Base-by-base conservation (phyloP, 495 filamentous ascomycete species). In the Trichoderma reesei region DNA sequence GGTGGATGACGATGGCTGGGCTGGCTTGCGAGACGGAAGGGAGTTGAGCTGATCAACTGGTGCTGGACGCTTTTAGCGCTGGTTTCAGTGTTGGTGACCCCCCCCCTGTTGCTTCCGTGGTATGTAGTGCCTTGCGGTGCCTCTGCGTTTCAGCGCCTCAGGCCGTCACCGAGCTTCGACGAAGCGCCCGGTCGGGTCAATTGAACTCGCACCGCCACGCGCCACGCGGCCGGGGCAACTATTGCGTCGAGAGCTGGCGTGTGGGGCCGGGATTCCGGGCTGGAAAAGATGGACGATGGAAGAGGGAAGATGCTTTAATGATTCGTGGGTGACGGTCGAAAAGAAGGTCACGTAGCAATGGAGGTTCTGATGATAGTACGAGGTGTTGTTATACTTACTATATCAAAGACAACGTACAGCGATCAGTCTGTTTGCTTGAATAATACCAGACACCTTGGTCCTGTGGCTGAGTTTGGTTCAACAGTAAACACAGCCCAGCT, bases 231-330 rank as follows among this genome's bases (percentile, higher is more conserved):
- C 42, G 42, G 42, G 42, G 42, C 13, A 18, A 18, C 42, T 14
- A 1, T 39, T 11, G 16, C 5, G 26, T 26, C 26, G 26, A 26
- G 26, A 26, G 26, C 26, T 26, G n/a, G 42, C n/a, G 11, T 5
- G 51, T 56, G 51, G 51, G 51, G 51, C 51, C 51, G 51, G 51
- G 20, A 56, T 18, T 56, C 51, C 51, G 51, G 51, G 6, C 51
- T 56, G 51, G 51, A 56, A 56, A 26, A 26, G 26, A 56, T 56
- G 51, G 9, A 18, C n/a, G 13, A 26, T 0, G 26, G 26, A 26
- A 26, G 26, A 26, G 51, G 20, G 18, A 26, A 10, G 51, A 31
- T 46, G 9, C 9, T 33, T 56, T 54, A 20, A 56, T 56, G 51
- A 20, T 34, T 56, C 9, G 26, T 31, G 31, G 9, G 33, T 14